These are phyloP conservation scores for Phellopilus nigrolimitatus DNA, from an alignment of 1,284 basidiomycete genomes.

Conservation along the genomic window DNA sequence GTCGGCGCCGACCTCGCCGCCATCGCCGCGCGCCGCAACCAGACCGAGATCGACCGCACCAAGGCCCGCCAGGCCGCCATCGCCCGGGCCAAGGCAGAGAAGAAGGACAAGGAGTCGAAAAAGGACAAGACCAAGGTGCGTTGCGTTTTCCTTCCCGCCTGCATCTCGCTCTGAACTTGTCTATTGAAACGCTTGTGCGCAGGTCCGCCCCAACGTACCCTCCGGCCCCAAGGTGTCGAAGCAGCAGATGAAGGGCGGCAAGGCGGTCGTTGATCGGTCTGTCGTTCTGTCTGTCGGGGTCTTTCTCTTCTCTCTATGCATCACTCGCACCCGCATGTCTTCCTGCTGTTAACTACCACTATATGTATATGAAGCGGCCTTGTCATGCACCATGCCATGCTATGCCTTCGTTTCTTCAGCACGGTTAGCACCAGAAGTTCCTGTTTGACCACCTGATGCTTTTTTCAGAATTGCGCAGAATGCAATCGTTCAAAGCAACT, in stretches of 20 bases:
- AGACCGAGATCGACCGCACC: conserved; percentile 82
- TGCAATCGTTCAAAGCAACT: too few species aligned
- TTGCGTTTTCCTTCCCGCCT: conserved; percentile 11
- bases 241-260: conserved; percentile 93
- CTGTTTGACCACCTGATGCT: too few species aligned
- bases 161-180: background rate
- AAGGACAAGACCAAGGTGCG: conserved; percentile 75
- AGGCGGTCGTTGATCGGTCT: conserved; percentile 50
- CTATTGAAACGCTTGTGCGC: conserved; percentile 18
- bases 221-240: conserved; percentile 86
- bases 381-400: background rate
- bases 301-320: background rate
- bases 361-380: conserved; percentile 11
- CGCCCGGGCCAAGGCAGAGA: conserved; percentile 88
- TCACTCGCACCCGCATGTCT: background rate
- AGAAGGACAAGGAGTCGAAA: conserved; percentile 95
- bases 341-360: background rate
- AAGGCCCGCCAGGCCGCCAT: conserved; percentile 84
- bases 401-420: too few species aligned
- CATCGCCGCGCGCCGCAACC: conserved; percentile 89
- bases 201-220: conserved; percentile 50
- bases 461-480: too few species aligned
- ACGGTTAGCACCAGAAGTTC: too few species aligned
- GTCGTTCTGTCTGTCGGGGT: background rate
- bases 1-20: conserved; percentile 92